phyloP scores from a whole-genome alignment of 2,329 filamentous ascomycete genomes.

The Ophiocordyceps unilateralis region DNA sequence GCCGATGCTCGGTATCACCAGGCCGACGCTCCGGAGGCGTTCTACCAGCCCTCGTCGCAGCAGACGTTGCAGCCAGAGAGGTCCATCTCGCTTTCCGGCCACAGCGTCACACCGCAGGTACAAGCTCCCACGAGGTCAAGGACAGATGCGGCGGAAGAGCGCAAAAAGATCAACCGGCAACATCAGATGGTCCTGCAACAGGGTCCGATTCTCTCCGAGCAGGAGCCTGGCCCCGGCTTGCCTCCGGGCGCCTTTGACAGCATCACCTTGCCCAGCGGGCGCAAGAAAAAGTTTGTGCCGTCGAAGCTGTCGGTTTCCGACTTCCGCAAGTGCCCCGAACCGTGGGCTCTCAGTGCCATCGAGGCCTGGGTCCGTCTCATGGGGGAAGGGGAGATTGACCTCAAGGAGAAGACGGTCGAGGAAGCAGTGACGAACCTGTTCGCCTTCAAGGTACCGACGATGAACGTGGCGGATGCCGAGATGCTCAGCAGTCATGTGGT shows the following conservation, averaged over 20 bases:
- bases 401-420: constrained; percentile 69
- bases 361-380: constrained; percentile 74
- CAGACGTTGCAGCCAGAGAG: constrained; percentile 37
- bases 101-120: constrained; percentile 63
- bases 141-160: constrained; percentile 72
- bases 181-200: constrained; percentile 32
- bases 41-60: constrained; percentile 20
- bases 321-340: constrained; percentile 70
- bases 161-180: constrained; percentile 35
- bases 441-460: constrained; percentile 87
- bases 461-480: constrained; percentile 96
- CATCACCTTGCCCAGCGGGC: constrained; percentile 63
- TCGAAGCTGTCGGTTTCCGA: constrained; percentile 67
- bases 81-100: constrained; percentile 68
- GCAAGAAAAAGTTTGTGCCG: constrained; percentile 70
- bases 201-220: constrained; percentile 34
- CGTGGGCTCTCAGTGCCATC: constrained; percentile 85
- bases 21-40: constrained; percentile 30
- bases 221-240: constrained; percentile 35
- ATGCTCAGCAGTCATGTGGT: constrained; percentile 64
- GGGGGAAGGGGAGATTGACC: constrained; percentile 78
- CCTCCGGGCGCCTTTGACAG: constrained; percentile 55
- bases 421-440: constrained; percentile 82
- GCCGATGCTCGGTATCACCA: constrained; percentile 23
- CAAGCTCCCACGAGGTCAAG: constrained; percentile 78